Evolutionary conservation across 352 stramenopile species (phyloP), one percentile per base, ranked within the genome.

Genomic region (Phytophthora agathidicida): DNA sequence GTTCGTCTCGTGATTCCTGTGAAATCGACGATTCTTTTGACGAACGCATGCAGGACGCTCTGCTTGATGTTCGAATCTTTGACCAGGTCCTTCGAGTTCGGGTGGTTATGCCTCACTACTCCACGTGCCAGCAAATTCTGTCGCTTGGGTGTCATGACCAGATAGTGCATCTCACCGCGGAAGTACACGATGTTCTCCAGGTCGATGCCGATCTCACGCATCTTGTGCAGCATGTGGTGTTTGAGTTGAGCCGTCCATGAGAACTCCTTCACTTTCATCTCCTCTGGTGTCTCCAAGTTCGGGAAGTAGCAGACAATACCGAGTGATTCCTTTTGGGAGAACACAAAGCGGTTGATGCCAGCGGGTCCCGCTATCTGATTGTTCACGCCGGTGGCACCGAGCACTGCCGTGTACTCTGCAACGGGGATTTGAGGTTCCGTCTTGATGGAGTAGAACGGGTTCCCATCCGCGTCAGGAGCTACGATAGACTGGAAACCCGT

Each of bases 121-220:
- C 75, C 79, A 16, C 77, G 66, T 11, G 79, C 54, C 14, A 91
- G 11, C 24, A 91, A 49, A 43, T 88, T 91, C 24, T 80, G 65
- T 3, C 75, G 68, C 60, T 86, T 88, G 1, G 82, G 77, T 0
- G 82, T 92, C 78, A 90, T 91, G 2, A 94, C 84, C 9, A 94
- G 54, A 53, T 94, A 94, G 59, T 94, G 84, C 68, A 89, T 89
- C 51, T 89, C 80, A 23, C 83, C 84, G 13, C 80, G 78, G 62
- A 91, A 89, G 68, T 94, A 94, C 64, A 92, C 82, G 32, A 90
- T 79, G 45, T 91, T 91, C 60, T 93, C 83, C 3, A 90, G 37
- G 41, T 90, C 78, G 22, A 93, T 62, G 7, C 74, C 80, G 14
- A 76, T 51, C 1, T 75, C 75, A 31, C 73, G 67, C 66, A 91